phyloP scores from a whole-genome alignment of 805 yeast species.

The Ogataea paraovalis region DNA sequence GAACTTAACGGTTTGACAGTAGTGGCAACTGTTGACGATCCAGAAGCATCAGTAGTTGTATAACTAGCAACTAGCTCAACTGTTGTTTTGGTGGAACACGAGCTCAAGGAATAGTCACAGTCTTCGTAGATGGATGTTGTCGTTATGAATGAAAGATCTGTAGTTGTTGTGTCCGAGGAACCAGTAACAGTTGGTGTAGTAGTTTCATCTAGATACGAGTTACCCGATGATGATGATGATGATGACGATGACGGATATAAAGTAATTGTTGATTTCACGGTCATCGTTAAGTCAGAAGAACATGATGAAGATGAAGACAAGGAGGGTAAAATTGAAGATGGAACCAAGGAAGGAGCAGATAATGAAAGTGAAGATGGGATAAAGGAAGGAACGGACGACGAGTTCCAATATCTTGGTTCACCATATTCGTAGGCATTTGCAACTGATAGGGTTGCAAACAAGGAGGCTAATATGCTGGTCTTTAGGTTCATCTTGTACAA shows the following conservation, averaged over 20 bases:
- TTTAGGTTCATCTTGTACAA: slow-evolving; percentile 5
- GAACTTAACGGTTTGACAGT: slow-evolving; percentile 5
- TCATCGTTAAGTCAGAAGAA: slow-evolving; percentile 16
- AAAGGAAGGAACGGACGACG: slow-evolving; percentile 5
- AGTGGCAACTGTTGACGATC: slow-evolving; percentile 10
- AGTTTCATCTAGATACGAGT: slow-evolving; percentile 11
- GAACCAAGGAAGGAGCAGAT: neutral
- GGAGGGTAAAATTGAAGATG: no score
- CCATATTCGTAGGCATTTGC: slow-evolving; percentile 9
- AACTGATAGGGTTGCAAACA: slow-evolving; percentile 4
- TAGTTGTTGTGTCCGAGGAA: slow-evolving; percentile 7
- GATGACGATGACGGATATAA: slow-evolving; percentile 8
- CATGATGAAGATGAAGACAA: slow-evolving; percentile 2
- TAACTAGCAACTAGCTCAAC: slow-evolving; percentile 24
- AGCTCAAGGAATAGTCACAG: slow-evolving; percentile 15
- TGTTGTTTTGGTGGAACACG: slow-evolving; percentile 22
- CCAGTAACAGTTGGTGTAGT: slow-evolving; percentile 18
- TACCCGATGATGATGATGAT: slow-evolving; percentile 3
- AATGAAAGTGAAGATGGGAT: neutral
- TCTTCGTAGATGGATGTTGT: slow-evolving; percentile 19
- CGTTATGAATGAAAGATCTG: slow-evolving; percentile 15
- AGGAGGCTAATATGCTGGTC: slow-evolving; percentile 8
- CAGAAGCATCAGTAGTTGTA: slow-evolving; percentile 18
- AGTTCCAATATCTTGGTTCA: slow-evolving; percentile 19
- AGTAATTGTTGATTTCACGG: slow-evolving; percentile 13